Evolutionary conservation across 1,284 basidiomycete species (phyloP).

Genomic region (Termitomyces sp.): DNA sequence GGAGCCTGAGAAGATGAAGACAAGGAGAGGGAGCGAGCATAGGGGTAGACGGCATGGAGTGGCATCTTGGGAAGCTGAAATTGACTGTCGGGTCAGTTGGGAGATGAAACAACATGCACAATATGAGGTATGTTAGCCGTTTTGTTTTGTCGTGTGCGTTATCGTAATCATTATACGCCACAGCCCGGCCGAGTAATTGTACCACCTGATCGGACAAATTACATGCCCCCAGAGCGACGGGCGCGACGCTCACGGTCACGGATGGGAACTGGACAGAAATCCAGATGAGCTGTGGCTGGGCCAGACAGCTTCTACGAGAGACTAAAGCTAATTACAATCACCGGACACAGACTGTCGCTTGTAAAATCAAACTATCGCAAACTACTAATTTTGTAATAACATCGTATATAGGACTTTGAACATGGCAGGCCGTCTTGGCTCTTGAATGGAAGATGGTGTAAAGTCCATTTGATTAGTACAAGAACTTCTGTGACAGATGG

Average conservation of each 20-base stretch:
- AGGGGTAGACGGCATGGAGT: constrained; percentile 7
- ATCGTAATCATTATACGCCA: constrained; percentile 12
- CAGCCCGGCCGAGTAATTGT: constrained; percentile 5
- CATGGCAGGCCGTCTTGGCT: neutral
- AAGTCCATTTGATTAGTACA: neutral
- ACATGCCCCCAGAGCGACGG: constrained; percentile 5
- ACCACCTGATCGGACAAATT: constrained; percentile 5
- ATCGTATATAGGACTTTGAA: constrained; percentile 2
- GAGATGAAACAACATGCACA: constrained; percentile 11
- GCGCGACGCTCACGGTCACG: neutral
- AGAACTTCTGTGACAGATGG: neutral
- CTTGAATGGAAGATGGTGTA: neutral
- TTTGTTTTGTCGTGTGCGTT: neutral
- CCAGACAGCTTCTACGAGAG: neutral
- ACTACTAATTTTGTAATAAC: constrained; percentile 11
- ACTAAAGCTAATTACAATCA: neutral
- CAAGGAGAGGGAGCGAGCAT: constrained; percentile 1
- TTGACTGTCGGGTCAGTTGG: constrained; percentile 12
- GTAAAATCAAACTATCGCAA: constrained; percentile 10
- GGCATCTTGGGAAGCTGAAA: constrained; percentile 12
- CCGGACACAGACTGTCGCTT: neutral
- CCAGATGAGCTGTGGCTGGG: neutral
- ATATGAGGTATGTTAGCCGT: constrained; percentile 6
- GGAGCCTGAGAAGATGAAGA: constrained; percentile 8
- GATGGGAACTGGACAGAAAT: neutral